phyloP scores from a whole-genome alignment of 1,284 basidiomycete genomes.

The Puccinia coronata region DNA sequence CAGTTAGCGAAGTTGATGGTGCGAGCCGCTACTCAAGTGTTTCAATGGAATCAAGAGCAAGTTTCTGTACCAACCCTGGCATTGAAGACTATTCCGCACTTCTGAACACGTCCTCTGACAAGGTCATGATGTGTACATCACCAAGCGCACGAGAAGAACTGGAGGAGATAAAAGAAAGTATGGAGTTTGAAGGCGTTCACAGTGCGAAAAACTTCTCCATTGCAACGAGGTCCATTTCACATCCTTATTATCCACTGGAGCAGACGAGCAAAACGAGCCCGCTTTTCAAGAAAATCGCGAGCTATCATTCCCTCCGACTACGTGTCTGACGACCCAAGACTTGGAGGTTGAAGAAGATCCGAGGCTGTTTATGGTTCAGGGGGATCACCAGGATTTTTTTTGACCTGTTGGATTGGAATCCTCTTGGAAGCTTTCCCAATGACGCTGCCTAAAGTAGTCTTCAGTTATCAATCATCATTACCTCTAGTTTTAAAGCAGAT shows the following conservation, averaged over 20 bases:
- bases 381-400: slow-evolving; percentile 5
- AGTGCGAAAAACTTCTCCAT: neutral
- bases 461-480: neutral
- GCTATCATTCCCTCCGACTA: neutral
- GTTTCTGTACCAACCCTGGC: neutral
- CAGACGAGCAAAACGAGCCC: neutral
- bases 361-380: neutral
- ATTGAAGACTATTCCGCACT: slow-evolving; percentile 12
- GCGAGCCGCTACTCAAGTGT: slow-evolving; percentile 29
- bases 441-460: neutral
- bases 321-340: neutral
- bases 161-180: neutral
- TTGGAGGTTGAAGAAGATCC: slow-evolving; percentile 25
- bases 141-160: neutral
- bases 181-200: neutral
- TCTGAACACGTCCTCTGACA: neutral
- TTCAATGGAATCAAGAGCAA: slow-evolving; percentile 12
- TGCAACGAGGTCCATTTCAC: neutral
- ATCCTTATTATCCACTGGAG: neutral
- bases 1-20: slow-evolving; percentile 24
- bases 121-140: neutral
- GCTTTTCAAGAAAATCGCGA: neutral
- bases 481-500: neutral
- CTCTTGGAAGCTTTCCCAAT: neutral
- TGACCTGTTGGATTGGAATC: slow-evolving; percentile 8